Evolutionary conservation across 2,329 filamentous ascomycete species (phyloP).

Genomic region (Cercospora brassicicola): DNA sequence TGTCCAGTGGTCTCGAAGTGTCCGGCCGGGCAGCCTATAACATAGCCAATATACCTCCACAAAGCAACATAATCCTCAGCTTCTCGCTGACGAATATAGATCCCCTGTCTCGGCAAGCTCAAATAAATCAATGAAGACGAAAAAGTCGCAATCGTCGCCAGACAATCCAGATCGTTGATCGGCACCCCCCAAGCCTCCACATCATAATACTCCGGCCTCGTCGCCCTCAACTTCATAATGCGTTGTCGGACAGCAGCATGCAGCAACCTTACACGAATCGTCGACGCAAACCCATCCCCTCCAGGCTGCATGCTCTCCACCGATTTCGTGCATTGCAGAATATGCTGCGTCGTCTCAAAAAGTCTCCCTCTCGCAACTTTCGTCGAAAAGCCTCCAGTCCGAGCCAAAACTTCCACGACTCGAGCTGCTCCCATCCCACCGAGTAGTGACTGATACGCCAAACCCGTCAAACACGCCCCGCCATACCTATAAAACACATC

Average conservation of each 20-base stretch:
- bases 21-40: conserved; percentile 67
- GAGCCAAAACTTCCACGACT: conserved; percentile 70
- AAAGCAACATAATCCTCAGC: conserved; percentile 69
- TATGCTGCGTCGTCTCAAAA: conserved; percentile 73
- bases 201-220: conserved; percentile 63
- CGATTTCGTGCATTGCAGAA: conserved; percentile 68
- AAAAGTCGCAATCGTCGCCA: conserved; percentile 71
- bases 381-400: conserved; percentile 72
- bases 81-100: conserved; percentile 63
- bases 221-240: conserved; percentile 60
- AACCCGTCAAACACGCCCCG: conserved; percentile 62
- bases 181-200: conserved; percentile 61
- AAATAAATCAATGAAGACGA: conserved; percentile 67
- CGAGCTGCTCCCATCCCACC: conserved; percentile 72
- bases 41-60: conserved; percentile 72
- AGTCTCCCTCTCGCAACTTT: conserved; percentile 66
- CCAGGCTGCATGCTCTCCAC: conserved; percentile 66
- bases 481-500: conserved; percentile 77
- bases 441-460: conserved; percentile 65
- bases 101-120: conserved; percentile 70
- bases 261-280: conserved; percentile 67
- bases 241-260: conserved; percentile 67
- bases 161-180: conserved; percentile 73
- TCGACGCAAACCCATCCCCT: conserved; percentile 64
- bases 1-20: conserved; percentile 53